These are phyloP conservation scores for Calonectria montana DNA, from an alignment of 2,329 filamentous ascomycete species.

Conservation along the genomic window DNA sequence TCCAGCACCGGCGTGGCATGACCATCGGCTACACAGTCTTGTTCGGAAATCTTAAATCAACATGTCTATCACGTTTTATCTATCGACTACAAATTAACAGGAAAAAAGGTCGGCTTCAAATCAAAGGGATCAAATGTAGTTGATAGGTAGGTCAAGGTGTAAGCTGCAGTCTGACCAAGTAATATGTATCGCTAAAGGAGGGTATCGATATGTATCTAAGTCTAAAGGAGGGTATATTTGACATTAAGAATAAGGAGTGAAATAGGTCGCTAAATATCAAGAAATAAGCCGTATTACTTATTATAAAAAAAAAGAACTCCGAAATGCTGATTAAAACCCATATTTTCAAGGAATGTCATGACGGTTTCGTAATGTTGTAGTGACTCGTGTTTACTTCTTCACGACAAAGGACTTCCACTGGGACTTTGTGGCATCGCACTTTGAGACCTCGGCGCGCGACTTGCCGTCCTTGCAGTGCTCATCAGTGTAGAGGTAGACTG, in stretches of 20 bases:
- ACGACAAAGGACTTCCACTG: conserved; percentile 4
- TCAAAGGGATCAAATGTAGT: too few species aligned
- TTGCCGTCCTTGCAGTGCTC: background rate
- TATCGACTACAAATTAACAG: too few species aligned
- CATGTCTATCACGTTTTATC: too few species aligned
- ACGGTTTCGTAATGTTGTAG: background rate
- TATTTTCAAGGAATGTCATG: background rate
- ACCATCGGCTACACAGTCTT: too few species aligned
- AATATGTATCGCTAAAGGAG: too few species aligned
- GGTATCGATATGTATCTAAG: too few species aligned
- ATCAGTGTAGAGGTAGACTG: background rate
- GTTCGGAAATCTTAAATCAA: too few species aligned
- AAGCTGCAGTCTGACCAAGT: too few species aligned
- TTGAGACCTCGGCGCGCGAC: background rate
- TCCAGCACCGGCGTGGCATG: too few species aligned
- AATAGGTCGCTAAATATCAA: background rate
- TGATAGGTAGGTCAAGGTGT: too few species aligned
- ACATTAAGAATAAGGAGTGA: background rate
- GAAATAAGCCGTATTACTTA: background rate
- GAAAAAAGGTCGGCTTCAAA: too few species aligned
- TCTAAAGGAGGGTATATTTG: too few species aligned
- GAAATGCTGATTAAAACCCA: background rate
- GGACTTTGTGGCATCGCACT: background rate
- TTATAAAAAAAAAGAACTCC: background rate
- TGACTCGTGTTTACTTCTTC: background rate